These are phyloP conservation scores for Monotropa hypopitys DNA, from an alignment of 179 eudicot species.

Conservation along the genomic window DNA sequence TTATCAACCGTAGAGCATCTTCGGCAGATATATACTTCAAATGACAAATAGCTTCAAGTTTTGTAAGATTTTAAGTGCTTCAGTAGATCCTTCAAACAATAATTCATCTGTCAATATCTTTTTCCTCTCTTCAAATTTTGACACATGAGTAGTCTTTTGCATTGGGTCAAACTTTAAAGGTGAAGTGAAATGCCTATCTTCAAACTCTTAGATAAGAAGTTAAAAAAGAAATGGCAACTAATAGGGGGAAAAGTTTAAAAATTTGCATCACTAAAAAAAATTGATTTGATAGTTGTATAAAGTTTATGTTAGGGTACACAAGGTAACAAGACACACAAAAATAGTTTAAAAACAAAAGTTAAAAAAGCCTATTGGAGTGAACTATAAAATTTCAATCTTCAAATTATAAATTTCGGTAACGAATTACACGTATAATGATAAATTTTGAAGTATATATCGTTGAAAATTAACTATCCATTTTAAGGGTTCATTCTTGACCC, in stretches of 20 bases:
- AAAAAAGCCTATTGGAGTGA: not conserved
- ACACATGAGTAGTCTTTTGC: too few species aligned
- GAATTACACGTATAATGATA: not conserved
- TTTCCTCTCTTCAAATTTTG: not conserved
- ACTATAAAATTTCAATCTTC: not conserved
- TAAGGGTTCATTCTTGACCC: slow-evolving; percentile 16
- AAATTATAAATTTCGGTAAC: not conserved
- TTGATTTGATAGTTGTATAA: not conserved
- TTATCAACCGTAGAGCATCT: not conserved
- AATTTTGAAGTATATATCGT: not conserved
- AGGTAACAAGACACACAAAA: not conserved
- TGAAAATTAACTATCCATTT: not conserved
- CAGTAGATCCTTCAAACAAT: not conserved
- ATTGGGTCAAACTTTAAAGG: too few species aligned
- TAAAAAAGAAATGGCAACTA: too few species aligned
- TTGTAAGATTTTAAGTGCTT: not conserved
- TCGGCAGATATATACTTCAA: not conserved
- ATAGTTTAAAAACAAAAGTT: not conserved
- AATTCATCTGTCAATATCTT: not conserved
- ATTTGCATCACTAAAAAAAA: too few species aligned
- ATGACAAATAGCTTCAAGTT: not conserved
- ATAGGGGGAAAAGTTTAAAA: too few species aligned
- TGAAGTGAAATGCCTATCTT: too few species aligned
- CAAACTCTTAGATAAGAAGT: too few species aligned
- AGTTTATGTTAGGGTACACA: not conserved